Base-by-base conservation (phyloP, 768 basidiomycete species). In the Scleroderma citrinum region DNA sequence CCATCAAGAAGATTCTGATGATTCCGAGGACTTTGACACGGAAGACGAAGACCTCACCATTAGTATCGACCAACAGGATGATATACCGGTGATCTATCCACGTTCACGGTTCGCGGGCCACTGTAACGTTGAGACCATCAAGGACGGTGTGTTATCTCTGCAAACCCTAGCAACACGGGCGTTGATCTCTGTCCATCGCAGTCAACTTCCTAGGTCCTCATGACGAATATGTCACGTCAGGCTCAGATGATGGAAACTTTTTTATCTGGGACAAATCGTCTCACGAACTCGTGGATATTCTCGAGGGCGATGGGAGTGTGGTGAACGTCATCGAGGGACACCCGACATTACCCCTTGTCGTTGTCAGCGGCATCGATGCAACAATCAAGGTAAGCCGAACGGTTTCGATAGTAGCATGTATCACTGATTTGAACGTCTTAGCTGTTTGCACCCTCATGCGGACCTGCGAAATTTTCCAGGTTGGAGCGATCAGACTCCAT, bases 271-370 rank as follows among this genome's bases (percentile, higher is more conserved):
- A 79, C 51, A 93, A 93, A 60, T 64, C 68, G 16, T 76, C 76
- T 14, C 83, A 81, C 0, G 64, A 64, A 12, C 65, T 93, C 10
- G 78, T 81, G 47, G 87, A 85, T 13, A 81, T 95, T 39, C 82
- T 88, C 56, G 88, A 93, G 70, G 92, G 91, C 31, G 92, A 95
- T 56, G 74, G 76, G 20, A 76, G 69, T 44, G 80, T 92, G 3
- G 92, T 93, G 14, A 95, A 94, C 61, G 87, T 87, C 58, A 79
- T 95, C 46, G 91, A 93, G 65, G 81, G 80, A 1, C 90, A 94
- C 56, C 73, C 92, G 0, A 75, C 80, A 37, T 68, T 92, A 14
- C 91, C 92, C 0, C 66, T 94, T 19, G 63, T 92, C n/a, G 90
- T 91, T 3, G 83, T 87, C 38, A 88, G 85, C 61, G 92, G 92